Percentiles rank a stretch among this genome's conserved stretches.
Evolutionary conservation across 2,329 filamentous ascomycete species (phyloP).

Genomic region (Epichloe uncinata): DNA sequence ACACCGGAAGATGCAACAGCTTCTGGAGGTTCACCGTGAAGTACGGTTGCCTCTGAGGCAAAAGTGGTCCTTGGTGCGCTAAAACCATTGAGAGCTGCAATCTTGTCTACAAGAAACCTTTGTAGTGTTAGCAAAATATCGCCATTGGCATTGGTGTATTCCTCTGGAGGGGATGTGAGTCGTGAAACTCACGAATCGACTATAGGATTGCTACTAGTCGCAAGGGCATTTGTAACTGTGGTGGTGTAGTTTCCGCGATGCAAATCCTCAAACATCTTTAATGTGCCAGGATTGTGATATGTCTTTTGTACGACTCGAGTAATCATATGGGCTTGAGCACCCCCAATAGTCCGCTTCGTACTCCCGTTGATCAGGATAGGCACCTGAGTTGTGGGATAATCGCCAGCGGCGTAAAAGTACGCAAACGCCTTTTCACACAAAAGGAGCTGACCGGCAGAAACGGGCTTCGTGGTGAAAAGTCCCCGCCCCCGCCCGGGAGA

Average conservation of each 20-base stretch:
- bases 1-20: conserved; percentile 19
- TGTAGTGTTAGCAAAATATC: neutral
- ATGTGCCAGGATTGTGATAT: conserved; percentile 23
- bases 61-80: conserved; percentile 16
- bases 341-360: conserved; percentile 13
- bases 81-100: conserved; percentile 31
- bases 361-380: conserved; percentile 19
- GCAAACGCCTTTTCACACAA: conserved; percentile 43
- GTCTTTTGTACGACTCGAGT: conserved; percentile 30
- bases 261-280: conserved; percentile 22
- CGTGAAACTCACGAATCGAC: conserved; percentile 30
- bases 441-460: conserved; percentile 36
- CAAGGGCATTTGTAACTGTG: no score
- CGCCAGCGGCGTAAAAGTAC: conserved; percentile 21
- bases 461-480: conserved; percentile 33
- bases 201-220: conserved; percentile 14
- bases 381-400: conserved; percentile 1
- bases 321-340: conserved; percentile 28
- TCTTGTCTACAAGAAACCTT: conserved; percentile 32
- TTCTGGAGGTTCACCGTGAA: no score
- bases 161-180: neutral
- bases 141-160: neutral
- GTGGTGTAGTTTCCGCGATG: conserved; percentile 25
- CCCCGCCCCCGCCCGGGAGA: conserved; percentile 31
- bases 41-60: neutral